Conservation (phyloP, 331 rosid species). For the Telfairia occidentalis region DNA sequence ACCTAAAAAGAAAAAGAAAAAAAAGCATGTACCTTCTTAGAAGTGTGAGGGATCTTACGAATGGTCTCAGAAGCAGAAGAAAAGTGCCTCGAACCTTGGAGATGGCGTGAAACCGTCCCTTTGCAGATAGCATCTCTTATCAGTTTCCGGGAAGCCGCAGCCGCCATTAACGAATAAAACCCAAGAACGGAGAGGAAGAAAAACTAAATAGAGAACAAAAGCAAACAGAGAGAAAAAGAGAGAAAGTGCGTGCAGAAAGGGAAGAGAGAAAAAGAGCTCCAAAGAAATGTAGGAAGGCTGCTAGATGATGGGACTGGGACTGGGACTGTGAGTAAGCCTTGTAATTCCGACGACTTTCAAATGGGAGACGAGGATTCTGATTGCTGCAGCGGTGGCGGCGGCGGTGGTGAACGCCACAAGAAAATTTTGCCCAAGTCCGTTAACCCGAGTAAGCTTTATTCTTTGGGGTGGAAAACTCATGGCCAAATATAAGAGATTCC, state of each 20-base stretch:
- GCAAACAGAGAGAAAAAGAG: background rate
- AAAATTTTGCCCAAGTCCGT: background rate
- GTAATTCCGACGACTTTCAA: background rate
- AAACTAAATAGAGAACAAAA: background rate
- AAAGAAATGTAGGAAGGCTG: background rate
- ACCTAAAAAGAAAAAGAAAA: background rate
- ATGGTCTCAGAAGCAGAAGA: slow-evolving; percentile 45
- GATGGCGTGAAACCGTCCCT: slow-evolving; percentile 24
- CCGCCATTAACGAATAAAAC: slow-evolving; percentile 44
- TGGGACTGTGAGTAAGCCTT: background rate
- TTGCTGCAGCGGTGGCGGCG: background rate
- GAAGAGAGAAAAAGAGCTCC: background rate
- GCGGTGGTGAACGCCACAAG: background rate
- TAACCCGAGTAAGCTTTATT: background rate
- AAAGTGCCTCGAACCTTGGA: slow-evolving; percentile 32
- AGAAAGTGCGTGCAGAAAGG: background rate
- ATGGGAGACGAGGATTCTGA: background rate
- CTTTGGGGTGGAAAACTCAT: background rate
- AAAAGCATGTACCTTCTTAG: slow-evolving; percentile 53
- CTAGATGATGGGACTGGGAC: background rate
- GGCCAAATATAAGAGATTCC: background rate
- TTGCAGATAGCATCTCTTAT: slow-evolving; percentile 28
- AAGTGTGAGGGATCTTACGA: slow-evolving; percentile 53
- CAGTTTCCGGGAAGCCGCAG: slow-evolving; percentile 49
- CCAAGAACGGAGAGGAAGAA: background rate